Conservation (phyloP, 148 eudicot genomes). For the Silene latifolia region DNA sequence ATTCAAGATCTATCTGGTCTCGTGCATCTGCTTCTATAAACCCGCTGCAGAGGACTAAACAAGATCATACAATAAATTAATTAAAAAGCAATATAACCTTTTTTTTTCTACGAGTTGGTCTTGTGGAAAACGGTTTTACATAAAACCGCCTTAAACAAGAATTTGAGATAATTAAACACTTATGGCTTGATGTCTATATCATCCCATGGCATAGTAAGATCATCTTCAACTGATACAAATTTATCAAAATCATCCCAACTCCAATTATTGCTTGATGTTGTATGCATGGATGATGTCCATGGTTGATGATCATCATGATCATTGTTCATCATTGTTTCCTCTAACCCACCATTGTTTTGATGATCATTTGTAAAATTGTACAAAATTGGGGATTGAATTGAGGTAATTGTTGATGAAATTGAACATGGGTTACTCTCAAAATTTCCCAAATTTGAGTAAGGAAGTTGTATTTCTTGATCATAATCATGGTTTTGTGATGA, state of each 20-base stretch:
- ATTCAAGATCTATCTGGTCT: too few species aligned
- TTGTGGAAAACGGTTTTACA: too few species aligned
- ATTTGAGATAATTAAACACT: conserved; percentile 4
- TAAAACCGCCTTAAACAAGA: not conserved
- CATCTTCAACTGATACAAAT: conserved; percentile 42
- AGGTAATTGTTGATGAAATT: conserved; percentile 26
- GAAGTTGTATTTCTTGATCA: conserved; percentile 36
- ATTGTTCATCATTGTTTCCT: not conserved
- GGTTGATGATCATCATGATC: conserved; percentile 26
- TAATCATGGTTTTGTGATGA: conserved; percentile 23
- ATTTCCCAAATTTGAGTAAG: conserved; percentile 36
- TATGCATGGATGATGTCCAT: conserved; percentile 24
- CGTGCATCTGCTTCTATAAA: too few species aligned
- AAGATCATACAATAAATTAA: conserved; percentile 9
- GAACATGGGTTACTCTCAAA: conserved; percentile 42
- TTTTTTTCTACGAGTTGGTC: not conserved
- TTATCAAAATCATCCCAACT: conserved; percentile 61
- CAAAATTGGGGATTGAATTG: conserved; percentile 26
- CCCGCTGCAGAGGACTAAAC: not conserved
- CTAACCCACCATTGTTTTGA: conserved; percentile 2
- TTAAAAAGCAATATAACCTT: not conserved
- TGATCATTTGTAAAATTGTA: conserved; percentile 30
- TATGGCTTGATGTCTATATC: conserved; percentile 44
- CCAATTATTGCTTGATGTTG: conserved; percentile 37
- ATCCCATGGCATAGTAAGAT: conserved; percentile 51